Base-by-base conservation (phyloP, 805 yeast genomes). In the Metschnikowia cubensis region DNA sequence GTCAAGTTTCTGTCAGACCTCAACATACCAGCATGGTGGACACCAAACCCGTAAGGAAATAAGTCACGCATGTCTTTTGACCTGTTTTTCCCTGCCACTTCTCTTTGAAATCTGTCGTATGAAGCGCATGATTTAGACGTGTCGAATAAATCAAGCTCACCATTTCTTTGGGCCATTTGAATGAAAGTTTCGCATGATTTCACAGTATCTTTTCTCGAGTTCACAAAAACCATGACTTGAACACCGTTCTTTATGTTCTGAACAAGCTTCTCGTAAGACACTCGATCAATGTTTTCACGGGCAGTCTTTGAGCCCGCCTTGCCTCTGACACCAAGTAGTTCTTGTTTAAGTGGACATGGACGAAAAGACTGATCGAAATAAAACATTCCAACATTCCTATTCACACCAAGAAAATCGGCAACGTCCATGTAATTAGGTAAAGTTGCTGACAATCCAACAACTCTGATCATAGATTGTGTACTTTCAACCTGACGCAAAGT, bases 1-100 rank as follows among this genome's bases (percentile, higher is more conserved):
- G 95, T 85, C 47, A 90, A 63, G 61, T 90, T 91, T 61, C 99
- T 80, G 62, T 94, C 99, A 0, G 90, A 71, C 55, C 99, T 76
- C 25, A 89, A 71, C 95, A 94, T 85, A 59, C 99, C 99, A 0
- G 99, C 99, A 70, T 94, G 98, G 67, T 94, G 99, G 3, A 87
- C 79, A 45, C 97, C 98, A 67, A 92, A 85, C 0, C 99, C 99
- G 49, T 73, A 70, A 45, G 73, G 81, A 59, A 89, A 89, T 11
- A 94, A 71, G 59, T 94, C 98, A 47, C 83, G 76, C 64, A 90
- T 67, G 58, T 92, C 98, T 55, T 80, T 85, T 62, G 82, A 89
- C 58, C 85, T 80, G 59, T 84, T 86, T 54, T 83, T 78, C n/a
- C 59, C 60, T 1, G 80, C 69, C 73, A 89, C 78, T 51, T 92